Evolutionary conservation across 257 asterid genomes (phyloP).

Genomic region (Ajuga chamaepitys): DNA sequence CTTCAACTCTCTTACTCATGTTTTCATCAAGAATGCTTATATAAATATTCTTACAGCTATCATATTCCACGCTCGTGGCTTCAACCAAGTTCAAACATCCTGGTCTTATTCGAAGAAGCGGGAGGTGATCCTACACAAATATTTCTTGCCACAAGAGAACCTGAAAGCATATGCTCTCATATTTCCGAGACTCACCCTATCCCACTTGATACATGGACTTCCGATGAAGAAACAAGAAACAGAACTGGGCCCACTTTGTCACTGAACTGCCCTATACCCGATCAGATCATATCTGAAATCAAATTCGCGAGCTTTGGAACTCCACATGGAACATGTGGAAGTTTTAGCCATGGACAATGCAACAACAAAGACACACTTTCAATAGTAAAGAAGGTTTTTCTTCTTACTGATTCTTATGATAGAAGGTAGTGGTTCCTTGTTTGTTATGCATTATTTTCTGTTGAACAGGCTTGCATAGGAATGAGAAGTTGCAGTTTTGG

Average conservation of each 20-base stretch:
- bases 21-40: background rate
- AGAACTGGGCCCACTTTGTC: slow-evolving; percentile 33
- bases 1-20: background rate
- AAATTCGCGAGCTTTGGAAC: slow-evolving; percentile 82
- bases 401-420: background rate
- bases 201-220: slow-evolving; percentile 49
- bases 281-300: slow-evolving; percentile 57
- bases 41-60: slow-evolving; percentile 40
- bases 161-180: slow-evolving; percentile 42
- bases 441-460: background rate
- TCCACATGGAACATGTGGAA: slow-evolving; percentile 69
- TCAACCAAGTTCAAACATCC: slow-evolving; percentile 43
- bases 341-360: slow-evolving; percentile 64
- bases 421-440: background rate
- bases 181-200: slow-evolving; percentile 62
- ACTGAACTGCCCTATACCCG: slow-evolving; percentile 50
- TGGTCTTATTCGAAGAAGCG: slow-evolving; percentile 69
- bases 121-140: slow-evolving; percentile 80
- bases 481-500: slow-evolving; percentile 44
- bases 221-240: slow-evolving; percentile 26
- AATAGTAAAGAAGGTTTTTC: slow-evolving; percentile 42
- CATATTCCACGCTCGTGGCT: slow-evolving; percentile 90
- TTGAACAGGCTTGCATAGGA: slow-evolving; percentile 79
- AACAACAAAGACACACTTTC: slow-evolving; percentile 47
- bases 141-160: slow-evolving; percentile 53